Base-by-base conservation (phyloP, 2,329 filamentous ascomycete genomes). In the Talaromyces marneffei region DNA sequence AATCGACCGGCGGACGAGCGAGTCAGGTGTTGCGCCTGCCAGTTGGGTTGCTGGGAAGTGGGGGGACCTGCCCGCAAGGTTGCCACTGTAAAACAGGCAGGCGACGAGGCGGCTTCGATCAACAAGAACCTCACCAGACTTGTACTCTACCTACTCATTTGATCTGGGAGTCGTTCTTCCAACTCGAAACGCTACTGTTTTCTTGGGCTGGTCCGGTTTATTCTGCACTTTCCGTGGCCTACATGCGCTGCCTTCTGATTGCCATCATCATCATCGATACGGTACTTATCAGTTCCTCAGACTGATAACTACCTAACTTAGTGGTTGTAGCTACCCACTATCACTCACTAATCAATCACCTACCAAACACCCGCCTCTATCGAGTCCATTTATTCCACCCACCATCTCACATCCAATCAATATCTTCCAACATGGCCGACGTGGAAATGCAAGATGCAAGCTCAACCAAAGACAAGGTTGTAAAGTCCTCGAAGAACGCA, bases 371-470 rank as follows among this genome's bases (percentile, higher is more conserved):
- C n/a, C 29, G 50, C 50, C 35, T 39, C 35, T 35, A 20, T 37
- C 35, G 35, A 37, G 27, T n/a, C 52, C 16, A 6, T 39, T n/a
- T 4, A 27, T 14, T n/a, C 2, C 52, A 37, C 18, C 18, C 52
- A 27, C 10, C 35, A 18, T 12, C 33, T 40, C 6, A 40, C 12
- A 40, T 12, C 35, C 25, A 40, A 27, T 18, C 33, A 55, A 29
- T 39, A 35, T 16, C 2, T 18, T 25, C 23, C 69, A 75, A 48
- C 65, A 97, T 97, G 94, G 90, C 92, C 62, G 94, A 99, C 78
- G 88, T 97, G 56, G 92, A 97, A 72, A 97, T 97, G 94, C 89
- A 90, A 59, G 94, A 97, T 77, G 92, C 89, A 52, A 85, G 86
- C 35, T 77, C 83, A 40, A 75, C 77, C 48, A 60, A 57, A 35